Evolutionary conservation across 176 grass and related monocot species (phyloP).

Genomic region (Oryza meridionalis): DNA sequence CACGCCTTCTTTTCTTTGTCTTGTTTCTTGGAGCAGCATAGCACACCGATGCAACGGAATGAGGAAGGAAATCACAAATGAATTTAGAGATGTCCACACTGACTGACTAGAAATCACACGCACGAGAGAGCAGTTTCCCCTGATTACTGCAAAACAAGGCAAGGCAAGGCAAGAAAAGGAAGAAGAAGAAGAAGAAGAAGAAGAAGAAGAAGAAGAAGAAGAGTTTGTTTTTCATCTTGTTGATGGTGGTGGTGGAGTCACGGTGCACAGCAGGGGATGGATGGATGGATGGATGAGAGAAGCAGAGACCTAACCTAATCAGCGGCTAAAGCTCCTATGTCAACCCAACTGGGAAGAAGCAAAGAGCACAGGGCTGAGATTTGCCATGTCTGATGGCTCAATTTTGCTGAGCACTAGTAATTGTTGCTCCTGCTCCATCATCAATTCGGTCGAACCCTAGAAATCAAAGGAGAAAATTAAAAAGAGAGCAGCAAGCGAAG

Average conservation of each 20-base stretch:
- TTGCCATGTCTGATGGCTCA: background rate
- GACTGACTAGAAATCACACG: background rate
- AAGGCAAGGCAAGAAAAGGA: background rate
- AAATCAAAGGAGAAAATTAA: background rate
- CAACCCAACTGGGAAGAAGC: background rate
- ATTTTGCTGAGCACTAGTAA: background rate
- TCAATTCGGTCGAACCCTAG: slow-evolving; percentile 34
- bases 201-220: background rate
- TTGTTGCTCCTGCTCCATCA: background rate
- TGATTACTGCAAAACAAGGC: background rate
- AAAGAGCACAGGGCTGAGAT: background rate
- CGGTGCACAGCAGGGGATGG: background rate
- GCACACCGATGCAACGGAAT: background rate
- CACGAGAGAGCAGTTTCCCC: background rate
- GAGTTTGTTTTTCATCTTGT: too few species aligned
- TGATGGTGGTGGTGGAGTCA: background rate
- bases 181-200: too few species aligned
- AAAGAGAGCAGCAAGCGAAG: background rate
- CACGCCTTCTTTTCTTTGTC: background rate
- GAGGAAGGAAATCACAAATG: background rate
- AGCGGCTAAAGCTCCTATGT: background rate
- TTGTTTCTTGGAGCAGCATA: background rate
- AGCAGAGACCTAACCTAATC: background rate
- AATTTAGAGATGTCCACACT: background rate
- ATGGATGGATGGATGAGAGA: background rate